Percentiles rank a stretch among this genome's conserved stretches.
Evolutionary conservation across 768 basidiomycete species (phyloP).

Genomic region (Naematelia aurantialba): DNA sequence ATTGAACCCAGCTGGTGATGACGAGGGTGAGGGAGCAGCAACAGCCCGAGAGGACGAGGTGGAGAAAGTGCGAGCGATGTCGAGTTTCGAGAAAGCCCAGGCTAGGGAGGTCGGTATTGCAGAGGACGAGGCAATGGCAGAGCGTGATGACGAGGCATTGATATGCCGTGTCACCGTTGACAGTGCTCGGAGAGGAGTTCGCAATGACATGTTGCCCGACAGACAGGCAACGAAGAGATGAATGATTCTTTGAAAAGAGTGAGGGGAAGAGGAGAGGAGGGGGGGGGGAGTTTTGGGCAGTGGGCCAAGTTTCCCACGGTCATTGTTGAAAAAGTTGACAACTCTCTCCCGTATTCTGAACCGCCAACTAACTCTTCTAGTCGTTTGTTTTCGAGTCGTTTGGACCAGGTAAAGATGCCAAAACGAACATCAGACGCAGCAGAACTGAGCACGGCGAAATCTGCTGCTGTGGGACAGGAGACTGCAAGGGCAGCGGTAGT

Average conservation of each 20-base stretch:
- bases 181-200: conserved; percentile 2
- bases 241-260: background rate
- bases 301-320: conserved; percentile 28
- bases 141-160: background rate
- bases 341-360: background rate
- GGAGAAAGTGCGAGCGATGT: background rate
- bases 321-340: conserved; percentile 19
- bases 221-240: conserved; percentile 1
- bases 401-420: conserved; percentile 24
- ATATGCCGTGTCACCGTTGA: background rate
- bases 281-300: conserved; percentile 2
- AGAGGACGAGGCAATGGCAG: background rate
- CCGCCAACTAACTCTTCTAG: background rate
- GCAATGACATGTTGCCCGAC: conserved; percentile 10
- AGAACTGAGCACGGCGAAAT: conserved; percentile 22
- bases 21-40: conserved; percentile 6
- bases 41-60: background rate
- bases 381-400: background rate
- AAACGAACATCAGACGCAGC: conserved; percentile 45
- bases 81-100: background rate
- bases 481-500: conserved; percentile 29
- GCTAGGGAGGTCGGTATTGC: no score
- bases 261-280: background rate
- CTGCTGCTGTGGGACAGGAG: conserved; percentile 24
- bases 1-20: background rate